Evolutionary conservation across 75 land plant species (phyloP).

Genomic region (Picea glauca): DNA sequence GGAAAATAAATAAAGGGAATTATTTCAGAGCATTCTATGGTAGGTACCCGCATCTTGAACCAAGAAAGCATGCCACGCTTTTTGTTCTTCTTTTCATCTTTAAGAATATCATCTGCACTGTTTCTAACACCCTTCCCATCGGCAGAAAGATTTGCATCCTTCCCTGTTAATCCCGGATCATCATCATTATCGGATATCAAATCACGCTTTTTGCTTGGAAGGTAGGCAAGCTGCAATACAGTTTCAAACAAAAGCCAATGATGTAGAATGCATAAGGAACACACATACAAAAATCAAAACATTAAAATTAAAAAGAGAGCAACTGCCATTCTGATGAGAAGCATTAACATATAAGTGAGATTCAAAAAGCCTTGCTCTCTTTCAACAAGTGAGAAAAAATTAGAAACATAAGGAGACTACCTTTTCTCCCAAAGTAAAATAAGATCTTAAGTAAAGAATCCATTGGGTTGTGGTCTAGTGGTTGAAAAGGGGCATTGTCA

Average conservation of each 20-base stretch:
- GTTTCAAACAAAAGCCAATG: not conserved
- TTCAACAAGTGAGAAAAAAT: too few relatives aligned
- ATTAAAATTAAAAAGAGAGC: not conserved
- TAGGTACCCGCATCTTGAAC: constrained; percentile 57
- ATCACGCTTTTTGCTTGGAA: constrained; percentile 69
- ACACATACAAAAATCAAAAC: not conserved
- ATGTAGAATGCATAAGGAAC: not conserved
- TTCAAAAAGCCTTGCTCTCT: too few relatives aligned
- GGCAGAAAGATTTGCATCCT: constrained; percentile 37
- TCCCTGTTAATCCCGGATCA: constrained; percentile 12
- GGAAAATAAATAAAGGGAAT: not conserved
- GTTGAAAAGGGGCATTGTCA: too few relatives aligned
- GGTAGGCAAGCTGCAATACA: constrained; percentile 66
- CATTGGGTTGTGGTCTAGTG: too few relatives aligned
- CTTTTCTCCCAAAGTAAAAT: too few relatives aligned
- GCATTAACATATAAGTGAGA: too few relatives aligned
- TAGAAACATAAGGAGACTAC: too few relatives aligned
- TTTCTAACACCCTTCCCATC: constrained; percentile 45
- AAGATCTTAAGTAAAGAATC: too few relatives aligned
- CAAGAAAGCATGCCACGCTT: constrained; percentile 85
- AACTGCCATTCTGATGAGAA: not conserved
- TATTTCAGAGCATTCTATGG: not conserved
- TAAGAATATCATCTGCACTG: constrained; percentile 46
- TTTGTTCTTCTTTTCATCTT: constrained; percentile 53
- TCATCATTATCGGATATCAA: constrained; percentile 55